Conservation (phyloP, 768 basidiomycete species). For the Favolaschia claudopus region DNA sequence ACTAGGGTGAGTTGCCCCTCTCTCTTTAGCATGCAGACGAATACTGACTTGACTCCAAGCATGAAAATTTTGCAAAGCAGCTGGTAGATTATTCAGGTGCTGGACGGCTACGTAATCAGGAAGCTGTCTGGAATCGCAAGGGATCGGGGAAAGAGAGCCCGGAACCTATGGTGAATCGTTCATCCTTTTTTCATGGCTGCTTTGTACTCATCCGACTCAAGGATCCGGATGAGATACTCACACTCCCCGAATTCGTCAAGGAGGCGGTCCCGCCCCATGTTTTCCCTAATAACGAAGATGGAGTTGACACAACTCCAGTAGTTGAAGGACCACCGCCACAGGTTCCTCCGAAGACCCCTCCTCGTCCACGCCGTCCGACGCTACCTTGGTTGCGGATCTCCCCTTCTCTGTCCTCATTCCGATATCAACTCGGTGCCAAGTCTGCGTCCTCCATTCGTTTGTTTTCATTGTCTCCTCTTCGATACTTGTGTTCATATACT, state of each 20-base stretch:
- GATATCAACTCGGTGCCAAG: not conserved
- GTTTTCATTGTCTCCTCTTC: too few species aligned
- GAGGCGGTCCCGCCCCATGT: not conserved
- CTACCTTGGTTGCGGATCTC: constrained; percentile 10
- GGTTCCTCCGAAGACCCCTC: not conserved
- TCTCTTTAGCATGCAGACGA: not conserved
- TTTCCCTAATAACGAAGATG: too few species aligned
- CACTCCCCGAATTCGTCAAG: not conserved
- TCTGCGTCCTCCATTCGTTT: not conserved
- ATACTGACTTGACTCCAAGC: too few species aligned
- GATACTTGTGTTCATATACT: too few species aligned
- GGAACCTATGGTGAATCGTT: not conserved
- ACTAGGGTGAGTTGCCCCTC: not conserved
- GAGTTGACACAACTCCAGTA: not conserved
- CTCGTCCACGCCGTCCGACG: not conserved
- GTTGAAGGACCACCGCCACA: not conserved
- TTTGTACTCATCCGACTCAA: not conserved
- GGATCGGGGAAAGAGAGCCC: not conserved
- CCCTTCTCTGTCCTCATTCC: not conserved
- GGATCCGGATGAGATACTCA: constrained; percentile 4
- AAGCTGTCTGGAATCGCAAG: not conserved
- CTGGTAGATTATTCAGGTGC: not conserved
- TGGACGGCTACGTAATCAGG: not conserved
- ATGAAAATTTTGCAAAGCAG: not conserved
- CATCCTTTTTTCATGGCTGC: not conserved